phyloP scores from a whole-genome alignment of 768 basidiomycete genomes.

The Collybiopsis confluens region DNA sequence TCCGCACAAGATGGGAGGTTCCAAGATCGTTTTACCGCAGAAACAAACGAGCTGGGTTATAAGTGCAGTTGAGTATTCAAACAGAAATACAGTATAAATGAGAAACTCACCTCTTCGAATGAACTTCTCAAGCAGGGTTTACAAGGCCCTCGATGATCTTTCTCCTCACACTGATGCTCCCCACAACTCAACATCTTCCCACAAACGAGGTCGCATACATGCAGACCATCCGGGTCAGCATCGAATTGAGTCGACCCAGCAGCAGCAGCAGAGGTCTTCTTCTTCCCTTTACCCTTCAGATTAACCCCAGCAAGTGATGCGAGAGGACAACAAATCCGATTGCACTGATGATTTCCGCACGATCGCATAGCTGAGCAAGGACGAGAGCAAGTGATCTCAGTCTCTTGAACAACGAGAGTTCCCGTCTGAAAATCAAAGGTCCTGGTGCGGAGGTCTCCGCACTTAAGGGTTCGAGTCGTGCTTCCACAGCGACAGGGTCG shows the following conservation, averaged over 20 bases:
- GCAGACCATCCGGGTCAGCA: slow-evolving; percentile 64
- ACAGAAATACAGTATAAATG: no score
- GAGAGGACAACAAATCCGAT: slow-evolving; percentile 84
- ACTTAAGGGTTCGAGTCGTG: slow-evolving; percentile 52
- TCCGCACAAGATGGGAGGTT: slow-evolving; percentile 88
- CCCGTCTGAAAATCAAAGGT: slow-evolving; percentile 17
- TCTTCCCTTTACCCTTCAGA: slow-evolving; percentile 63
- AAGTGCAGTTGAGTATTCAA: no score
- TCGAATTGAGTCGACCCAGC: slow-evolving; percentile 26
- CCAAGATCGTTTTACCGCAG: slow-evolving; percentile 82
- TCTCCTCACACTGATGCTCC: slow-evolving; percentile 71
- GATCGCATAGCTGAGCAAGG: slow-evolving; percentile 73
- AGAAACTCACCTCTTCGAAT: slow-evolving; percentile 76
- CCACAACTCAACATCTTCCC: slow-evolving; percentile 71
- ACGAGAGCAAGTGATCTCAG: slow-evolving; percentile 74
- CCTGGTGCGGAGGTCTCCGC: slow-evolving; percentile 40
- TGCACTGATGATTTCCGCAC: slow-evolving; percentile 87
- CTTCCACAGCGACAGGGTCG: slow-evolving; percentile 86
- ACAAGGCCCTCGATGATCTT: slow-evolving; percentile 83
- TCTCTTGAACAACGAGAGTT: slow-evolving; percentile 19
- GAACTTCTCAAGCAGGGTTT: slow-evolving; percentile 80
- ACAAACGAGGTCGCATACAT: slow-evolving; percentile 82
- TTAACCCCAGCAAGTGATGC: slow-evolving; percentile 49
- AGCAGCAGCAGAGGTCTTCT: slow-evolving; percentile 29
- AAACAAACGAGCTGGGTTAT: slow-evolving; percentile 73